Evolutionary conservation across 805 yeast genomes (phyloP).

Genomic region (Yarrowia sp.): DNA sequence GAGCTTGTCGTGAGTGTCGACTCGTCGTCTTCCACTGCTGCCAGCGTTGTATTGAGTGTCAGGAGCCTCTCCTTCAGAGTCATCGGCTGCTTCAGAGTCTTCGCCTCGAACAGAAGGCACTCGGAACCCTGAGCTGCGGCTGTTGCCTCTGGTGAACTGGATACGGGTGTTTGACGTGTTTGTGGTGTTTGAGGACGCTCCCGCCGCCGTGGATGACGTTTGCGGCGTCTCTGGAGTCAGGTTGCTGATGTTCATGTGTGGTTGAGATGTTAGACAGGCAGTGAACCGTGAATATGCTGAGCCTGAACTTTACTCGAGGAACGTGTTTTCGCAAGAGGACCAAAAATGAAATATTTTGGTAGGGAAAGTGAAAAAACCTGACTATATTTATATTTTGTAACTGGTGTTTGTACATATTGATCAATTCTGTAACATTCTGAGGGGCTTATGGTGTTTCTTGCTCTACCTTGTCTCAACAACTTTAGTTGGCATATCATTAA

Average conservation of each 20-base stretch:
- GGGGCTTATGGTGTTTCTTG: no score
- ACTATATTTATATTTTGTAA: no score
- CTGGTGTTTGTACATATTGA: background rate
- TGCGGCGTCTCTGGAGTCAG: conserved; percentile 1
- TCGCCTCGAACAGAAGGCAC: conserved; percentile 19
- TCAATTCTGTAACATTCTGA: background rate
- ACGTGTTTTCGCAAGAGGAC: no score
- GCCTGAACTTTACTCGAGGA: background rate
- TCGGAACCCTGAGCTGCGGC: conserved; percentile 11
- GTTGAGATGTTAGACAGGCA: background rate
- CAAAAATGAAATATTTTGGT: no score
- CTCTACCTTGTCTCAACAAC: no score
- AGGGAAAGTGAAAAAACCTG: no score
- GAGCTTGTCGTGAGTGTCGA: conserved; percentile 67
- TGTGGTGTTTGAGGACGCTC: background rate
- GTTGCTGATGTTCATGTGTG: background rate
- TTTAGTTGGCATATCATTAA: no score
- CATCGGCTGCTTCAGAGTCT: conserved; percentile 5
- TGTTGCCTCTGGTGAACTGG: conserved; percentile 13
- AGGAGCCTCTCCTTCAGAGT: conserved; percentile 2
- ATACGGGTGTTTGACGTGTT: background rate
- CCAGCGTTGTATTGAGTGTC: conserved; percentile 1
- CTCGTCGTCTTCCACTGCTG: conserved; percentile 33
- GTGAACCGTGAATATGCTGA: background rate
- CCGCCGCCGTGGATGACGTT: background rate